phyloP scores from a whole-genome alignment of 805 yeast species.

The Jamesozyma jinghongensis region DNA sequence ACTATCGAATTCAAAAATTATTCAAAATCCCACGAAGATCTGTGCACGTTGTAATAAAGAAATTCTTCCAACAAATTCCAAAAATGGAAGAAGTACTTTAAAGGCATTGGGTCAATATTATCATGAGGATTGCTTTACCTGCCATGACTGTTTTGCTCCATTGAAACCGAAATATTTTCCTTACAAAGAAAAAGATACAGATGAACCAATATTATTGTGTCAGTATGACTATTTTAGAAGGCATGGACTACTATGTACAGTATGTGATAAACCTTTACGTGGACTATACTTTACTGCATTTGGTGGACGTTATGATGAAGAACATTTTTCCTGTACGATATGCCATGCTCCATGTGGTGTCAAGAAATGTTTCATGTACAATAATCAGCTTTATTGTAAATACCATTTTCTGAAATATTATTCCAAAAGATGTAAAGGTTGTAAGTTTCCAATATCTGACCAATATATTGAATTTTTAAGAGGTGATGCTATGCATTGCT shows the following conservation, averaged over 20 bases:
- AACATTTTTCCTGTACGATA: constrained; percentile 86
- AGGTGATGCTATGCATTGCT: constrained; percentile 87
- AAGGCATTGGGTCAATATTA: constrained; percentile 72
- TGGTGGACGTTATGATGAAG: constrained; percentile 86
- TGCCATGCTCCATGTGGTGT: constrained; percentile 82
- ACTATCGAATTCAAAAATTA: not conserved
- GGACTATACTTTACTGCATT: constrained; percentile 93
- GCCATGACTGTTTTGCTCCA: constrained; percentile 72
- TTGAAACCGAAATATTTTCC: constrained; percentile 90
- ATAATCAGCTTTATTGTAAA: constrained; percentile 77
- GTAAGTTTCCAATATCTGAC: constrained; percentile 81
- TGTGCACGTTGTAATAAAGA: constrained; percentile 47
- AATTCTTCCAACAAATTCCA: constrained; percentile 46
- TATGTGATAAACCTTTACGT: constrained; percentile 75
- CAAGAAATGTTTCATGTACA: constrained; percentile 86
- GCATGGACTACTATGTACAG: constrained; percentile 74
- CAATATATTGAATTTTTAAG: constrained; percentile 89
- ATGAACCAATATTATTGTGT: constrained; percentile 56
- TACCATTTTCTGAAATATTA: constrained; percentile 79
- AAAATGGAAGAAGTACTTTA: constrained; percentile 39
- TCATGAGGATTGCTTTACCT: constrained; percentile 82
- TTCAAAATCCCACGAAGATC: constrained; percentile 16
- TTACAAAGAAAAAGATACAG: constrained; percentile 38
- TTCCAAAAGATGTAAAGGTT: constrained; percentile 90
- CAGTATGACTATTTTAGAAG: constrained; percentile 88